A percentile compares a stretch with the other conserved stretches of the same genome.
Evolutionary conservation across 352 stramenopile species (phyloP).

Genomic region (Blastocystis sp.): DNA sequence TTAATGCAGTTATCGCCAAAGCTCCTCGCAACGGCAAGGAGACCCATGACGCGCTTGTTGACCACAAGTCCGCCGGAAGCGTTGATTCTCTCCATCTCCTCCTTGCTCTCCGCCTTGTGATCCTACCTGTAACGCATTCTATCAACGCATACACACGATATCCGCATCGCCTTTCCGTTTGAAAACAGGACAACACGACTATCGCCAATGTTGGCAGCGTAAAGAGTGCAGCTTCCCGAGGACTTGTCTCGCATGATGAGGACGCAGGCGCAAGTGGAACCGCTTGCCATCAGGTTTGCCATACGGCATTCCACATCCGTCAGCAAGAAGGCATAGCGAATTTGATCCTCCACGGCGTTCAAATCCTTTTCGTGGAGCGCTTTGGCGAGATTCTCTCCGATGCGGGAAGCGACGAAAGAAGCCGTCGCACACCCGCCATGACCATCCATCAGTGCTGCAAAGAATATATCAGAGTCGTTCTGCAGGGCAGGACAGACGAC

Average conservation of each 20-base stretch:
- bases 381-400: slow-evolving; percentile 27
- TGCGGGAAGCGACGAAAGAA: slow-evolving; percentile 28
- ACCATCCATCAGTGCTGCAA: slow-evolving; percentile 60
- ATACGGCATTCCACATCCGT: slow-evolving; percentile 59
- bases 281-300: slow-evolving; percentile 59
- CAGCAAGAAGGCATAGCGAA: slow-evolving; percentile 50
- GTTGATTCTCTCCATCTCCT: slow-evolving; percentile 47
- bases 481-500: slow-evolving; percentile 1
- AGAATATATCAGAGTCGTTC: slow-evolving; percentile 38
- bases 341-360: slow-evolving; percentile 20
- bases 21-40: slow-evolving; percentile 63
- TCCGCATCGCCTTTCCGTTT: slow-evolving; percentile 7
- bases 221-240: background rate
- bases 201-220: slow-evolving; percentile 63
- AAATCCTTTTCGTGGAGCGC: slow-evolving; percentile 36
- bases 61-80: slow-evolving; percentile 40
- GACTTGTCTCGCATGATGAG: slow-evolving; percentile 25
- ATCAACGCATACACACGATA: slow-evolving; percentile 39
- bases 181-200: slow-evolving; percentile 53
- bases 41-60: slow-evolving; percentile 63
- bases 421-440: slow-evolving; percentile 66
- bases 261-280: slow-evolving; percentile 42
- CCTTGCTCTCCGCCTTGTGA: slow-evolving; percentile 59
- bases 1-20: slow-evolving; percentile 68
- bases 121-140: slow-evolving; percentile 2